phyloP scores from a whole-genome alignment of 2,329 filamentous ascomycete genomes.

The Decorospora gaudefroyi region DNA sequence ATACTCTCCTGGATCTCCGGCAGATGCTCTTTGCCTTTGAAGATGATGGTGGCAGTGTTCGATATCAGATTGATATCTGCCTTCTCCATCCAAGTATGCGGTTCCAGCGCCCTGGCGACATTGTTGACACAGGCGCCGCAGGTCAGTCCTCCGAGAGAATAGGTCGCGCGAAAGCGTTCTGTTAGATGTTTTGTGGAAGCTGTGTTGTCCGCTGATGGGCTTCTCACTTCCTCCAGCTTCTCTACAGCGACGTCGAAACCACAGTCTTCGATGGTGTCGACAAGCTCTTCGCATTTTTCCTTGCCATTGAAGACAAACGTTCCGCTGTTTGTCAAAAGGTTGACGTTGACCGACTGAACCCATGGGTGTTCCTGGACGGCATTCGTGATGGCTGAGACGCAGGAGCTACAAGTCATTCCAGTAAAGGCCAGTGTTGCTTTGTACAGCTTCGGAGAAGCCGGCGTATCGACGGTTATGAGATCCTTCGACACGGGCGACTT shows the following conservation, averaged over 20 bases:
- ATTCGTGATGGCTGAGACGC: slow-evolving; percentile 57
- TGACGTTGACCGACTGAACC: slow-evolving; percentile 56
- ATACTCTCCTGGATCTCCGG: slow-evolving; percentile 55
- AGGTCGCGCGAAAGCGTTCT: slow-evolving; percentile 49
- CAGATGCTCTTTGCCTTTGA: slow-evolving; percentile 54
- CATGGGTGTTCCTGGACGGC: slow-evolving; percentile 55
- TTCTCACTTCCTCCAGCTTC: slow-evolving; percentile 31
- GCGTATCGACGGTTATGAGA: slow-evolving; percentile 27
- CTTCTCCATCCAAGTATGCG: slow-evolving; percentile 52
- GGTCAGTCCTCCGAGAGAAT: slow-evolving; percentile 62
- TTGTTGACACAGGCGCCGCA: slow-evolving; percentile 60
- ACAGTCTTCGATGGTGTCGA: slow-evolving; percentile 57
- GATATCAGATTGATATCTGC: slow-evolving; percentile 58
- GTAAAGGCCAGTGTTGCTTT: slow-evolving; percentile 56
- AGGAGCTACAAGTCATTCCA: slow-evolving; percentile 66
- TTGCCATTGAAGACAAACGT: slow-evolving; percentile 56
- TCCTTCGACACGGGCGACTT: slow-evolving; percentile 18
- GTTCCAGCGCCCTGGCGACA: slow-evolving; percentile 54
- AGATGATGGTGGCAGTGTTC: slow-evolving; percentile 56
- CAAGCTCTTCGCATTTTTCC: slow-evolving; percentile 51
- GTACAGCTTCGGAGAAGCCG: slow-evolving; percentile 12
- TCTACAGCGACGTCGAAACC: slow-evolving; percentile 51
- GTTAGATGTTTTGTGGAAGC: slow-evolving; percentile 8
- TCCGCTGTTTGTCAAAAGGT: slow-evolving; percentile 57
- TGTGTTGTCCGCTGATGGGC: neutral